Conservation (phyloP, 306 rosid species). For the Vigna unguiculata region DNA sequence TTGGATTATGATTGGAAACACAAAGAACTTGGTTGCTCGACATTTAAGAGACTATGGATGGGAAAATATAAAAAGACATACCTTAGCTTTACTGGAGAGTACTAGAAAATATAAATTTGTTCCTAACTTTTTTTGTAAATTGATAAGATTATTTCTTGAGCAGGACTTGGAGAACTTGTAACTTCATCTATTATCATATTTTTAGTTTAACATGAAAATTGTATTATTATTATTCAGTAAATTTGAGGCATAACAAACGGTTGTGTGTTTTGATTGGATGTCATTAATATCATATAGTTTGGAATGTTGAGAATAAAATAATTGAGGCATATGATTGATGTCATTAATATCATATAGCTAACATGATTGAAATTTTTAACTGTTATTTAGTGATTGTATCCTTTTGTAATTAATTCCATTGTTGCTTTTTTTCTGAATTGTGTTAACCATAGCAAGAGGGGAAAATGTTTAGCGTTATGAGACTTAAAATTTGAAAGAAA, state of each 20-base stretch:
- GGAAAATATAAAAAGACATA: conserved; percentile 13
- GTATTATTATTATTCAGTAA: too few relatives aligned
- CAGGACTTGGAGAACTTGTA: too few relatives aligned
- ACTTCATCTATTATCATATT: too few relatives aligned
- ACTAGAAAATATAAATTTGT: too few relatives aligned
- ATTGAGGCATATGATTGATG: too few relatives aligned
- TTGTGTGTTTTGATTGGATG: background rate
- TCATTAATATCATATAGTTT: conserved; percentile 6
- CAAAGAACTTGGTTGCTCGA: conserved; percentile 32
- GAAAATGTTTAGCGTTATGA: background rate
- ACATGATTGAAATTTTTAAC: too few relatives aligned
- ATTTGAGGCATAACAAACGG: background rate
- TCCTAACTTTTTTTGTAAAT: conserved; percentile 5
- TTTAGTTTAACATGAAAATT: too few relatives aligned
- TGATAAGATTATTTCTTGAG: too few relatives aligned
- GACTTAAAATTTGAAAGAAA: background rate
- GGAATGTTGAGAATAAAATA: conserved; percentile 6
- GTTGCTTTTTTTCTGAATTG: too few relatives aligned
- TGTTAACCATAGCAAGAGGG: background rate
- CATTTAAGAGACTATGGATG: conserved; percentile 40
- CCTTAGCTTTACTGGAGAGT: conserved; percentile 20
- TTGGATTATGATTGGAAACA: conserved; percentile 27
- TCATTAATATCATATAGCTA: too few relatives aligned
- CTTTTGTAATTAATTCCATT: too few relatives aligned
- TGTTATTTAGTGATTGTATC: too few relatives aligned